A percentile compares a stretch with the other conserved stretches of the same genome.
Evolutionary conservation across 495 filamentous ascomycete species (phyloP).

Genomic region (Talaromyces proteolyticus): DNA sequence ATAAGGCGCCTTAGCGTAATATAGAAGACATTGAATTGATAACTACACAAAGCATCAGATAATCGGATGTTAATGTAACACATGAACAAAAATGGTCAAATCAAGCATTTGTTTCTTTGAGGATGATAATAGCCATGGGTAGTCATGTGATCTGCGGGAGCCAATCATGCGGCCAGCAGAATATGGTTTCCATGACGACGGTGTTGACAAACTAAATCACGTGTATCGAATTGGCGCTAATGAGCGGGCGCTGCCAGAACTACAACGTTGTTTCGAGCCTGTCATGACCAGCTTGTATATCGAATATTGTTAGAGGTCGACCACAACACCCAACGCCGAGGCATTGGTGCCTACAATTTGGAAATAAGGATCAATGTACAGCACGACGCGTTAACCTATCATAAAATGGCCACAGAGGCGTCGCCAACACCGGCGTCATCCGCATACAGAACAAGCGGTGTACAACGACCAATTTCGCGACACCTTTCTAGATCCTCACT

Average conservation of each 20-base stretch:
- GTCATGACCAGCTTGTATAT: not conserved
- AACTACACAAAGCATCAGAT: no score
- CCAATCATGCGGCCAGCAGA: no score
- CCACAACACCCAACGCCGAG: not conserved
- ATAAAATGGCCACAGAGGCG: conserved; percentile 25
- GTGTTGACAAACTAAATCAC: not conserved
- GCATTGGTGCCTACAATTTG: conserved; percentile 1
- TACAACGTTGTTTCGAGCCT: not conserved
- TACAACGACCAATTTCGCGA: conserved; percentile 35
- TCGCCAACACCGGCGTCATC: conserved; percentile 33
- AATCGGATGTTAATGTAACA: no score
- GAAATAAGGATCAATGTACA: not conserved
- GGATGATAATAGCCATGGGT: no score
- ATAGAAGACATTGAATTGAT: no score
- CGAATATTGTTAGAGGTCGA: conserved; percentile 1
- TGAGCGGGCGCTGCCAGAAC: not conserved
- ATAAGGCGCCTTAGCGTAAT: no score
- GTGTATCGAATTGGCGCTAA: no score
- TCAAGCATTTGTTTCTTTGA: no score
- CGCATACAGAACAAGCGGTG: conserved; percentile 24
- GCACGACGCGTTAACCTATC: conserved; percentile 8
- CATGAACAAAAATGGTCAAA: no score
- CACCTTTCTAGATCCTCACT: conserved; percentile 35
- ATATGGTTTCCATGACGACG: not conserved
- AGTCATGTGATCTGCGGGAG: no score